Base-by-base conservation (phyloP, 192 early-diverging fungal genomes). In the Linnemannia schmuckeri region DNA sequence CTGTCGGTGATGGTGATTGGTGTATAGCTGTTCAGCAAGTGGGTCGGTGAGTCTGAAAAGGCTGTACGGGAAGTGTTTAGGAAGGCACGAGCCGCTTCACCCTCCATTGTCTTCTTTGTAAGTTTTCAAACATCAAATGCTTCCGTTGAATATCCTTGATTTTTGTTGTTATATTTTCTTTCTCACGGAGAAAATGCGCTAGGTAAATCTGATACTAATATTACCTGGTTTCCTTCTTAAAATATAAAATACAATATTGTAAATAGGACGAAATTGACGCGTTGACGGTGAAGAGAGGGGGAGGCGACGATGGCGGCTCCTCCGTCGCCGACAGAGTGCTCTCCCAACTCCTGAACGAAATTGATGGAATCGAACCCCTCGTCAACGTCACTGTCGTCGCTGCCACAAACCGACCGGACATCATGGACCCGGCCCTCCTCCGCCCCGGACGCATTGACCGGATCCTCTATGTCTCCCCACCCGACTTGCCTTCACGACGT, bases 1-100 rank as follows among this genome's bases (percentile, higher is more conserved):
- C 17, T 52, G 5, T 6, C 20, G 10, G 15, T 35, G 17, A 18
- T 52, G 46, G 41, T 49, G 27, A 18, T 33, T 20, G 46, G 6
- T 72, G 12, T 71, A 4, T 73, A 97, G 96, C 89, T 99, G 18
- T 98, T 99, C 82, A 99, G 97, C 91, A 99, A 99, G 87, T 99
- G 97, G 97, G 99, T 99, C 10, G 99, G 99, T 38, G 99, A 99
- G 81, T 98, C 97, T 4, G 99, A 99, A 89, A 98, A 98, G 90
- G 97, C 97, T 6, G 96, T 99, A 5, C 93, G 94, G 7, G 95
- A 97, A 76, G 93, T 99, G n/a, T 99, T 99, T 78, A 91, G 94
- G 47, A 98, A 98, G 88, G 99, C 99, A 15, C 88, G 99, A 12
- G 96, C 96, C 3, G 98, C 98, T 4, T 94, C 96, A 0, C 99